Base-by-base conservation (phyloP, 352 stramenopile species). In the Thalassiosira hispida region DNA sequence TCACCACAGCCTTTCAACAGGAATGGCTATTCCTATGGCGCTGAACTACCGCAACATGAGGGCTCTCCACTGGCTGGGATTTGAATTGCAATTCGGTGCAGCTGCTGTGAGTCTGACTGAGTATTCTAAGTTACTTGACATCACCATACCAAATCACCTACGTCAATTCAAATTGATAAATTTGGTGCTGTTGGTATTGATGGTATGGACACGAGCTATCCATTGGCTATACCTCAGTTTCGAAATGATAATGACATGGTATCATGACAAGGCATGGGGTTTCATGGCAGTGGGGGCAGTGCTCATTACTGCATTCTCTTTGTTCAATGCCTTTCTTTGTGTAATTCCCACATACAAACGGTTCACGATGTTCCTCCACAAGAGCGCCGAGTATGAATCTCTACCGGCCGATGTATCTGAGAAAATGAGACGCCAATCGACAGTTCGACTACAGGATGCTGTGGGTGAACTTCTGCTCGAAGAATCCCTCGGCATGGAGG, bases 41-140 rank as follows among this genome's bases (percentile, higher is more conserved):
- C 20, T 76, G 8, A 40, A 68, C 66, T 81, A 81, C 63, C 63
- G 72, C 18, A 64, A 67, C 31, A 9, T 64, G 2, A 59, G 33
- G 46, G 31, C 59, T 18, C 31, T 81, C 14, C 72, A 81, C 29
- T 75, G 65, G 53, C 9, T 81, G 38, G 73, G 64, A 29, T 81
- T 81, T 61, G 64, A 81, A 59, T 33, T 81, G 23, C 63, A 81
- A 35, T 52, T 76, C 12, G 67, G 23, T 25, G 61, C 38, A n/a
- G 71, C 49, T 53, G 49, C 23, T 42, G 3, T 65, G 14, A 22
- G 18, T 14, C 22, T 80, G 12, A 20, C 16, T 29, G 69, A 80
- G 31, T 76, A 76, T 40, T 80, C 76, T 18, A 84, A 84, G 29
- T 4, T 84, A 1, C 47, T 84, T 11, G 63, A 84, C 31, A 63